Evolutionary conservation across 1,284 basidiomycete species (phyloP).

Genomic region (Neolentinus lepideus): DNA sequence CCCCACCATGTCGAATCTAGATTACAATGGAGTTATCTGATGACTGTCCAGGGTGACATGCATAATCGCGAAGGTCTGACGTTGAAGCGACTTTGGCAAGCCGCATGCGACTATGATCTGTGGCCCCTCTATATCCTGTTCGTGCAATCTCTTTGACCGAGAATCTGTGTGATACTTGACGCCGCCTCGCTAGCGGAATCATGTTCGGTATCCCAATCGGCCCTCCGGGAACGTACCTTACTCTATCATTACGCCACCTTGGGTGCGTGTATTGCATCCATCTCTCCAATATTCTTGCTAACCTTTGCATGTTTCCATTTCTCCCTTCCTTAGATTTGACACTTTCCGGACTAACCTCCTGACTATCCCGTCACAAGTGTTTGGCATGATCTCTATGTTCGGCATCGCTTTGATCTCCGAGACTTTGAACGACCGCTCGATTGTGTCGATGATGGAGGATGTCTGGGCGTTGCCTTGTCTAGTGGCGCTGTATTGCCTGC

Average conservation of each 20-base stretch:
- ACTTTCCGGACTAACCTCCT: slow-evolving; percentile 58
- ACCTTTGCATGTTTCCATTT: neutral
- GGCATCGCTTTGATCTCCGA: slow-evolving; percentile 26
- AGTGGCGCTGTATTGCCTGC: slow-evolving; percentile 49
- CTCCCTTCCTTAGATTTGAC: slow-evolving; percentile 33
- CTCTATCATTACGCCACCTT: slow-evolving; percentile 50
- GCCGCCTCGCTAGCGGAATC: slow-evolving; percentile 24
- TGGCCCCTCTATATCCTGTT: slow-evolving; percentile 63
- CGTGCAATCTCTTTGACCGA: neutral
- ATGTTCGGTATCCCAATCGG: slow-evolving; percentile 39
- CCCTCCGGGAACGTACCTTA: slow-evolving; percentile 51
- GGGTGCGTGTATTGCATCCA: slow-evolving; percentile 27
- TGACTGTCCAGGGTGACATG: slow-evolving; percentile 48
- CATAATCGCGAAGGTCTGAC: slow-evolving; percentile 72
- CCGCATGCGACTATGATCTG: slow-evolving; percentile 56
- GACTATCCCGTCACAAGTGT: slow-evolving; percentile 41
- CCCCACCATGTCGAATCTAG: neutral
- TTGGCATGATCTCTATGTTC: slow-evolving; percentile 22
- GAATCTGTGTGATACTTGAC: neutral
- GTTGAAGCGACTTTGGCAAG: slow-evolving; percentile 42
- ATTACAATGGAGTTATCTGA: neutral
- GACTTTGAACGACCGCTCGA: slow-evolving; percentile 45
- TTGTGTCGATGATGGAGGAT: slow-evolving; percentile 46
- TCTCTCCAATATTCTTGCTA: too few species aligned
- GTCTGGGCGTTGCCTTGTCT: slow-evolving; percentile 58